A percentile compares a stretch with the other conserved stretches of the same genome.
phyloP scores from a whole-genome alignment of 1,139 yeast genomes.

The Diutina neorugosa region DNA sequence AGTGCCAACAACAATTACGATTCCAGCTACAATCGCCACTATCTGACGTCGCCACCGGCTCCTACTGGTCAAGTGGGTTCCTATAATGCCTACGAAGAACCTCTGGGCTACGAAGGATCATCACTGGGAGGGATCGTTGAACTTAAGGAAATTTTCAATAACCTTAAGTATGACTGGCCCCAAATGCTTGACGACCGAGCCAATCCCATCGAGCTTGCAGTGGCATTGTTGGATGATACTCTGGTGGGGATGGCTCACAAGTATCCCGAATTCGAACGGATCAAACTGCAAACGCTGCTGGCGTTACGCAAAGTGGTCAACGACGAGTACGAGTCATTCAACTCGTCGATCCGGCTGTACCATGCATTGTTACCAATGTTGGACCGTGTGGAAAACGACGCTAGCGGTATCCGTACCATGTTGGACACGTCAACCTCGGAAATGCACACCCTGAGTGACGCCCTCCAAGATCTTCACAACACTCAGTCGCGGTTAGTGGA shows the following conservation, averaged over 20 bases:
- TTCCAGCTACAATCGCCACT: not conserved
- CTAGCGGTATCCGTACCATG: constrained; percentile 37
- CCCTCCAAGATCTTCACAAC: constrained; percentile 51
- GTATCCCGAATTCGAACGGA: constrained; percentile 41
- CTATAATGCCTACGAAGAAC: not conserved
- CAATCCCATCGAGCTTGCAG: constrained; percentile 71
- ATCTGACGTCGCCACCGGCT: not conserved
- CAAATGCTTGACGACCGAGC: constrained; percentile 4
- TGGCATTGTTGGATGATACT: constrained; percentile 70
- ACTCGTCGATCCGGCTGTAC: constrained; percentile 38
- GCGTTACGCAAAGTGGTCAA: constrained; percentile 63
- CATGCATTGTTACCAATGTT: constrained; percentile 33
- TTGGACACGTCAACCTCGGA: constrained; percentile 40
- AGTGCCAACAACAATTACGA: not conserved
- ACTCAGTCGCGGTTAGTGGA: constrained; percentile 53
- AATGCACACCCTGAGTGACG: constrained; percentile 41
- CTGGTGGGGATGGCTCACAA: constrained; percentile 82
- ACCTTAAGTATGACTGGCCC: constrained; percentile 3
- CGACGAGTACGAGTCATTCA: constrained; percentile 77
- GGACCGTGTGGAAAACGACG: constrained; percentile 43
- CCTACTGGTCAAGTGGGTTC: not conserved
- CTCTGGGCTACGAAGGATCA: not conserved
- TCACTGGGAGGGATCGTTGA: not conserved
- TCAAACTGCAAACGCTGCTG: constrained; percentile 42
- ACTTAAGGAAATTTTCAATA: constrained; percentile 2